Base-by-base conservation (phyloP, 257 asterid genomes). In the Plectranthus barbatus region DNA sequence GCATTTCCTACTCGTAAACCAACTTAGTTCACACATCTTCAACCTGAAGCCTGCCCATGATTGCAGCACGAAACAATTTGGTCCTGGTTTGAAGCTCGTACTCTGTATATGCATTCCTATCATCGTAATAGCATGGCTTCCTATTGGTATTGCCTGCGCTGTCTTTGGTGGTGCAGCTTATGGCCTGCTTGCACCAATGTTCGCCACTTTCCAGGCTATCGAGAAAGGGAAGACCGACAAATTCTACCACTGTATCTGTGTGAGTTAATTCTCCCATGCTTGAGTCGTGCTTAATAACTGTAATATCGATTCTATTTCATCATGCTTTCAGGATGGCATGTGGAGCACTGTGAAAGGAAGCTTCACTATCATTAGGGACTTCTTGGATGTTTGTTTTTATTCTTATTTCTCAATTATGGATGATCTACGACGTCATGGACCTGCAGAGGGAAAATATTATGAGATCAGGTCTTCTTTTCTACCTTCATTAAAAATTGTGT, bases 151-250 rank as follows among this genome's bases (percentile, higher is more conserved):
- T 12, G 56, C 70, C 4, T 64, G 86, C 54, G 72, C 84, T 57
- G 53, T 83, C 48, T 14, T 88, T 19, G 89, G 85, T 3, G 97
- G 96, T 18, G 88, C 91, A 6, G 91, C 84, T 17, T 90, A 90
- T 75, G 99, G 95, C 71, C 70, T 83, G 37, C 88, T 93, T 63
- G 83, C 90, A 36, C 96, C 97, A 10, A 76, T 82, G 67, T 76
- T 93, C 62, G 95, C 86, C 72, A 93, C 98, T 70, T 88, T 86
- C 66, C 73, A 72, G 73, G 98, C 98, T 19, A 83, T 92, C 51
- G 92, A 84, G 24, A 91, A 79, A 74, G 94, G 90, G 66, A 86
- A 79, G 73, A 68, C 81, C 0, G 47, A 88, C 66, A 76, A 85
- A 68, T 83, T 83, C 51, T 79, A 62, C 70, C 98, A 92, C 81